Evolutionary conservation across 1,284 basidiomycete genomes (phyloP).

Genomic region (Phlebopus sp.): DNA sequence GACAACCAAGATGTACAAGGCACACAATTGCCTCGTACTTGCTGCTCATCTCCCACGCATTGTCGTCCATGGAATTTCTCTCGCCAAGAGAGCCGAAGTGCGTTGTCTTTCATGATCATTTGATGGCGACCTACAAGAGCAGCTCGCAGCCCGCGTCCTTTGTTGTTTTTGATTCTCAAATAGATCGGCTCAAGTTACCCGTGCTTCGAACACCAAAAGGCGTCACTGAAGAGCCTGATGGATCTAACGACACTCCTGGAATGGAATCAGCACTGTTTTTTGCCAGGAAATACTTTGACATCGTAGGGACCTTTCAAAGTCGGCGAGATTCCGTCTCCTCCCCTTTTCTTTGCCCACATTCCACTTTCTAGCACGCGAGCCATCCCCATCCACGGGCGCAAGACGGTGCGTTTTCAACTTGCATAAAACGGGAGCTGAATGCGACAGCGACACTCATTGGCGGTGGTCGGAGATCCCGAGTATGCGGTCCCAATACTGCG

Average conservation of each 20-base stretch:
- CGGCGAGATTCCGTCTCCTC: slow-evolving; percentile 13
- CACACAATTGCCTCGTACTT: slow-evolving; percentile 35
- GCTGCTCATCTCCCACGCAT: slow-evolving; percentile 29
- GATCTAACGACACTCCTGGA: slow-evolving; percentile 22
- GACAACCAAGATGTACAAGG: slow-evolving; percentile 16
- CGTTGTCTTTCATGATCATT: slow-evolving; percentile 3
- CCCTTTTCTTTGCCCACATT: slow-evolving; percentile 3
- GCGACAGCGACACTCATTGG: neutral
- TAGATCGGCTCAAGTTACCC: slow-evolving; percentile 57
- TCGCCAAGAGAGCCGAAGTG: slow-evolving; percentile 21
- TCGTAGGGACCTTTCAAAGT: slow-evolving; percentile 38
- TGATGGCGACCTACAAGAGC: slow-evolving; percentile 9
- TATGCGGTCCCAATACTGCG: neutral
- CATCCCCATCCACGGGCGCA: neutral
- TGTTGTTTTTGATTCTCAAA: slow-evolving; percentile 59
- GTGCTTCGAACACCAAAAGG: slow-evolving; percentile 37
- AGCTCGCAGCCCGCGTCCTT: slow-evolving; percentile 31
- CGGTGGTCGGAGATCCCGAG: neutral
- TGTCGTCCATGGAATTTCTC: slow-evolving; percentile 27
- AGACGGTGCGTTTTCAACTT: slow-evolving; percentile 7
- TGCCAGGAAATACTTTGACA: slow-evolving; percentile 45
- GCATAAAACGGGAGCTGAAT: slow-evolving; percentile 4
- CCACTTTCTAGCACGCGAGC: slow-evolving; percentile 11
- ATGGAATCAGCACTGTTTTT: slow-evolving; percentile 33
- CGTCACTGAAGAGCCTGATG: slow-evolving; percentile 18